A percentile compares a stretch with the other conserved stretches of the same genome.
Conservation (phyloP, 805 yeast genomes). For the Ogataea wickerhamii region DNA sequence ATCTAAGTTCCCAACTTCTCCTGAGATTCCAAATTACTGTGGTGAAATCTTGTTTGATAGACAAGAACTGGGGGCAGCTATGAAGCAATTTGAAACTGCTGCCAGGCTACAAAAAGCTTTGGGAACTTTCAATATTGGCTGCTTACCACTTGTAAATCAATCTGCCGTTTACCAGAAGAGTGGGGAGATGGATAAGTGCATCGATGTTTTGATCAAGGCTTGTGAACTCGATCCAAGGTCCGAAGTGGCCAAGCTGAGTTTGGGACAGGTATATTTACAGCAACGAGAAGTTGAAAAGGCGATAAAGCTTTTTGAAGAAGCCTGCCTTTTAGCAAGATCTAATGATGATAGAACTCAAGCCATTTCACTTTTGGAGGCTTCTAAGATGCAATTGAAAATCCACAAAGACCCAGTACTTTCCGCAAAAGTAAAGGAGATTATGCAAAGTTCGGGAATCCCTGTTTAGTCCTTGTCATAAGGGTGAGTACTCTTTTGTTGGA, state of each 20-base stretch:
- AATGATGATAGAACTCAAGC: slow-evolving; percentile 87
- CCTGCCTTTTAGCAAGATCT: slow-evolving; percentile 78
- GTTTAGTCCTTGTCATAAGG: too few species aligned
- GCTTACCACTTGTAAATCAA: slow-evolving; percentile 84
- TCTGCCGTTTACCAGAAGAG: slow-evolving; percentile 68
- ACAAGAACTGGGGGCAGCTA: slow-evolving; percentile 68
- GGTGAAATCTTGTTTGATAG: slow-evolving; percentile 90
- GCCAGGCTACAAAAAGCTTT: slow-evolving; percentile 73
- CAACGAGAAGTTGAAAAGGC: slow-evolving; percentile 81
- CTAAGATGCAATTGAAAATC: slow-evolving; percentile 81
- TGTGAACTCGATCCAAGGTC: slow-evolving; percentile 80
- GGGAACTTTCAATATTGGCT: slow-evolving; percentile 74
- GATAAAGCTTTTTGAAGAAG: slow-evolving; percentile 72
- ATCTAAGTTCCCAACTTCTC: slow-evolving; percentile 74
- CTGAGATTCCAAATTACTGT: slow-evolving; percentile 91
- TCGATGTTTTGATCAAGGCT: slow-evolving; percentile 67
- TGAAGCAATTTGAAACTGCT: slow-evolving; percentile 81
- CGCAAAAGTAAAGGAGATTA: slow-evolving; percentile 58
- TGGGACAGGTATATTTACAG: slow-evolving; percentile 89
- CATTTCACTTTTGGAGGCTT: slow-evolving; percentile 86
- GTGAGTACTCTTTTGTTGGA: too few species aligned
- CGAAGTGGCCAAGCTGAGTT: slow-evolving; percentile 84
- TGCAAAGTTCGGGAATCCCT: slow-evolving; percentile 33
- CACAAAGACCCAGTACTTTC: slow-evolving; percentile 64
- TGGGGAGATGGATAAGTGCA: slow-evolving; percentile 54